Conservation (phyloP, 257 asterid genomes). For the Dorcoceras hygrometricum region DNA sequence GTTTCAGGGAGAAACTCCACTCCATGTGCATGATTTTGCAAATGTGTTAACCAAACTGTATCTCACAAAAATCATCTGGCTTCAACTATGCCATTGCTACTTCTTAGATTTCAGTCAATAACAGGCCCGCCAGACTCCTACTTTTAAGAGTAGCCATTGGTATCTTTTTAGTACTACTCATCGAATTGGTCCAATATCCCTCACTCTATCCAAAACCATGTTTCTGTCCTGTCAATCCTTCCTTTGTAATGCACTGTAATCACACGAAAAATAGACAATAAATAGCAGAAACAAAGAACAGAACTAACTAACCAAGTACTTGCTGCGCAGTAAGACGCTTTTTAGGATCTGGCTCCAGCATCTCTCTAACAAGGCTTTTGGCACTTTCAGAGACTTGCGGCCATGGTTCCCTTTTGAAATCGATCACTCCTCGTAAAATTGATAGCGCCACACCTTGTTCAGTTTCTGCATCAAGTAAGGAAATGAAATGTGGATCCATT, state of each 20-base stretch:
- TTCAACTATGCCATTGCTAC: not conserved
- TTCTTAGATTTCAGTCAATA: slow-evolving; percentile 3
- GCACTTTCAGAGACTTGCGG: slow-evolving; percentile 87
- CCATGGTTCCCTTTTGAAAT: slow-evolving; percentile 95
- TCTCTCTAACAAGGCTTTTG: slow-evolving; percentile 76
- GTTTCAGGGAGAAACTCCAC: slow-evolving; percentile 3
- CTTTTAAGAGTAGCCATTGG: not conserved
- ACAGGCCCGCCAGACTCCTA: slow-evolving; percentile 8
- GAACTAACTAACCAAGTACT: slow-evolving; percentile 69
- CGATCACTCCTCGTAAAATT: slow-evolving; percentile 76
- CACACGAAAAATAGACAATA: slow-evolving; percentile 31
- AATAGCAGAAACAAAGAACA: slow-evolving; percentile 8
- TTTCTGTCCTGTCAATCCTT: slow-evolving; percentile 20
- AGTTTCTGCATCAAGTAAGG: slow-evolving; percentile 50
- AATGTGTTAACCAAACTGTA: not conserved
- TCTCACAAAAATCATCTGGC: slow-evolving; percentile 17
- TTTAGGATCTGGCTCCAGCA: slow-evolving; percentile 78
- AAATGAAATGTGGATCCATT: not conserved
- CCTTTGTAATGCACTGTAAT: slow-evolving; percentile 28
- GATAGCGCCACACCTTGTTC: slow-evolving; percentile 98
- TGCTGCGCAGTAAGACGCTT: slow-evolving; percentile 90
- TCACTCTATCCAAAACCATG: not conserved
- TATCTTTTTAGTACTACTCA: not conserved
- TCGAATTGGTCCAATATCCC: not conserved
- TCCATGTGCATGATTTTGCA: slow-evolving; percentile 14